A percentile compares a stretch with the other conserved stretches of the same genome.
Conservation (phyloP, 768 basidiomycete species). For the Pleurotus tuoliensis region DNA sequence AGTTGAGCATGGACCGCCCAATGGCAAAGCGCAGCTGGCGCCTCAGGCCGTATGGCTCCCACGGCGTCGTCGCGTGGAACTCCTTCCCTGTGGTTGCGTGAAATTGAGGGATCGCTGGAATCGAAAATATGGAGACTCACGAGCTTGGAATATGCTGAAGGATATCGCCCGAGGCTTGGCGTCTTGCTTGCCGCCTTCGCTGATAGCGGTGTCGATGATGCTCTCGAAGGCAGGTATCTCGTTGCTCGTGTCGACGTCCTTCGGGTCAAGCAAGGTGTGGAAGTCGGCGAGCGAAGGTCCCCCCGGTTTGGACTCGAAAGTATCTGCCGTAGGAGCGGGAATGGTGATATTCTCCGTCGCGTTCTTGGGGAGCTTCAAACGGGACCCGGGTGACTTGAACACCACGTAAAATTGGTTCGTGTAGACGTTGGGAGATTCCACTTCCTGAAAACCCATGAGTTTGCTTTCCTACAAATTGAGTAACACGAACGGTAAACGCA, state of each 20-base stretch:
- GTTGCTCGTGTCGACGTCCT: not conserved
- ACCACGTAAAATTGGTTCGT: slow-evolving; percentile 37
- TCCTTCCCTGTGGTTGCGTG: not conserved
- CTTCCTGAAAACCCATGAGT: slow-evolving; percentile 33
- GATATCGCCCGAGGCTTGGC: slow-evolving; percentile 1
- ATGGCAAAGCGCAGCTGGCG: not conserved
- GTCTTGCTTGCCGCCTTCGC: slow-evolving; percentile 16
- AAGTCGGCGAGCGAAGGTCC: slow-evolving; percentile 1
- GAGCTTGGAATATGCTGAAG: slow-evolving; percentile 8
- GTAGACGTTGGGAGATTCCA: slow-evolving; percentile 39
- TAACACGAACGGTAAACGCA: slow-evolving; percentile 18
- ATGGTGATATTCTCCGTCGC: slow-evolving; percentile 23
- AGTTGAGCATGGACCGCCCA: slow-evolving; percentile 10
- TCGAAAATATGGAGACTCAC: slow-evolving; percentile 1
- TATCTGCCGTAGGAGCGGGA: slow-evolving; percentile 17
- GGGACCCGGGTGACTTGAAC: slow-evolving; percentile 42
- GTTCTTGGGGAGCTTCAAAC: slow-evolving; percentile 27
- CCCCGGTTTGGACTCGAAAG: not conserved
- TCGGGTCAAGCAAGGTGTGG: not conserved
- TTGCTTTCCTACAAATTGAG: not conserved
- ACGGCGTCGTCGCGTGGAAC: not conserved
- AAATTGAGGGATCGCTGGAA: not conserved
- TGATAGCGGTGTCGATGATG: slow-evolving; percentile 12
- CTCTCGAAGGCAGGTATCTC: slow-evolving; percentile 1
- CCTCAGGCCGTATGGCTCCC: not conserved